Percentiles rank a stretch among this genome's conserved stretches.
These are phyloP conservation scores for Scedosporium dehoogii DNA, from an alignment of 2,329 filamentous ascomycete genomes.

Conservation along the genomic window DNA sequence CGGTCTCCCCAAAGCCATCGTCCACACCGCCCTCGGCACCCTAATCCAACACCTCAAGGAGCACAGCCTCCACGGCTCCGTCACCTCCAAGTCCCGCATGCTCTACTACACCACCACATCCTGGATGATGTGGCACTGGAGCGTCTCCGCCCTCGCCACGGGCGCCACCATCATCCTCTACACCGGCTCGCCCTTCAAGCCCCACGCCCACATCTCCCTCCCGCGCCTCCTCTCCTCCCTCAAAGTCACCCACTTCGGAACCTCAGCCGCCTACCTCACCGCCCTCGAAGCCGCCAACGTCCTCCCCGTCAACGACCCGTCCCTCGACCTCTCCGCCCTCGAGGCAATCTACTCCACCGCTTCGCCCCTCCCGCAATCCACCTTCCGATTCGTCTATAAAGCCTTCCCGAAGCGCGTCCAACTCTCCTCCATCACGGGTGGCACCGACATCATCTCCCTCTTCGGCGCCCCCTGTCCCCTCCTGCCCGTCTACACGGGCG, in stretches of 20 bases:
- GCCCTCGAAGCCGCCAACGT: slow-evolving; percentile 73
- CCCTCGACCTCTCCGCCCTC: slow-evolving; percentile 52
- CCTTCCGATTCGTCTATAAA: slow-evolving; percentile 80
- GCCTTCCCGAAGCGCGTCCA: slow-evolving; percentile 75
- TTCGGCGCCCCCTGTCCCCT: slow-evolving; percentile 80
- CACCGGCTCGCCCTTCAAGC: slow-evolving; percentile 82
- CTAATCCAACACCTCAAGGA: slow-evolving; percentile 97
- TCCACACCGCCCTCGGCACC: slow-evolving; percentile 83
- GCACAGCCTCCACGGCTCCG: slow-evolving; percentile 76
- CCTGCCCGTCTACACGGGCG: slow-evolving; percentile 60
- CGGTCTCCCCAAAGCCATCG: slow-evolving; percentile 78
- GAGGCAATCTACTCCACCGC: slow-evolving; percentile 90
- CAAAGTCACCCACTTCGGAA: slow-evolving; percentile 85
- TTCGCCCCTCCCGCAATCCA: slow-evolving; percentile 83
- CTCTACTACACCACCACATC: slow-evolving; percentile 94
- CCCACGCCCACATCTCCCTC: slow-evolving; percentile 70
- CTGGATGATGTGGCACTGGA: slow-evolving; percentile 99
- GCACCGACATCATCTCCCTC: slow-evolving; percentile 91
- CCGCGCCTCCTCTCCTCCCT: slow-evolving; percentile 72
- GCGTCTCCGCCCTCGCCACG: slow-evolving; percentile 72
- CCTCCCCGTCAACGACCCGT: slow-evolving; percentile 41
- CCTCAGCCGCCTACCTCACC: slow-evolving; percentile 86
- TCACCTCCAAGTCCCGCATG: slow-evolving; percentile 61
- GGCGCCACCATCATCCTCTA: slow-evolving; percentile 82
- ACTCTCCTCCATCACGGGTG: slow-evolving; percentile 86